Conservation (phyloP, 257 asterid species). For the Coffea canephora region DNA sequence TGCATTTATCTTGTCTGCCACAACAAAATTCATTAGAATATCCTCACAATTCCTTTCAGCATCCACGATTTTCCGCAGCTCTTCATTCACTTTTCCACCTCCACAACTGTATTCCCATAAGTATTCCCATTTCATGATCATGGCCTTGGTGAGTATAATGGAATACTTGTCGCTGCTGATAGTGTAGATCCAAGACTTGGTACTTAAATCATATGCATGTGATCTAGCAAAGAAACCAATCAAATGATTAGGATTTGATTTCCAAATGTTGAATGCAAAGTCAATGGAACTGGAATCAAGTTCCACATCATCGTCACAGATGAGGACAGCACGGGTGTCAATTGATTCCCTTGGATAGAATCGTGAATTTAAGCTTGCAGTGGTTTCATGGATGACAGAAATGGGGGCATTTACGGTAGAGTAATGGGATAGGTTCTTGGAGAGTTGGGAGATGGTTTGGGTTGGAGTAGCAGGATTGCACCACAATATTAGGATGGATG, state of each 20-base stretch:
- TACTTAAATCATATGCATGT: slow-evolving; percentile 61
- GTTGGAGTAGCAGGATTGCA: slow-evolving; percentile 72
- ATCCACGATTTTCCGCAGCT: slow-evolving; percentile 43
- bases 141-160: slow-evolving; percentile 69
- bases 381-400: slow-evolving; percentile 50
- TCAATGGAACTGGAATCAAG: slow-evolving; percentile 50
- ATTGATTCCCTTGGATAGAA: slow-evolving; percentile 62
- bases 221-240: slow-evolving; percentile 85
- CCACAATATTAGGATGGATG: slow-evolving; percentile 70
- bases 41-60: slow-evolving; percentile 74
- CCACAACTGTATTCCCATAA: slow-evolving; percentile 62
- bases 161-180: slow-evolving; percentile 69
- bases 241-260: slow-evolving; percentile 57
- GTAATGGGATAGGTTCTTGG: slow-evolving; percentile 51
- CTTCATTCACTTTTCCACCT: slow-evolving; percentile 22
- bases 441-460: slow-evolving; percentile 44
- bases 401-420: slow-evolving; percentile 30
- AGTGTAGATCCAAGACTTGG: slow-evolving; percentile 73
- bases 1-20: slow-evolving; percentile 45
- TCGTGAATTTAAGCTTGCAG: slow-evolving; percentile 74
- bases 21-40: slow-evolving; percentile 78
- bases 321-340: slow-evolving; percentile 63
- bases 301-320: slow-evolving; percentile 84
- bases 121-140: slow-evolving; percentile 50
- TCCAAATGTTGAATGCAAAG: slow-evolving; percentile 70